Evolutionary conservation across 495 filamentous ascomycete genomes (phyloP), one percentile per base, ranked within the genome.

Genomic region (Aspergillus heteromorphus): DNA sequence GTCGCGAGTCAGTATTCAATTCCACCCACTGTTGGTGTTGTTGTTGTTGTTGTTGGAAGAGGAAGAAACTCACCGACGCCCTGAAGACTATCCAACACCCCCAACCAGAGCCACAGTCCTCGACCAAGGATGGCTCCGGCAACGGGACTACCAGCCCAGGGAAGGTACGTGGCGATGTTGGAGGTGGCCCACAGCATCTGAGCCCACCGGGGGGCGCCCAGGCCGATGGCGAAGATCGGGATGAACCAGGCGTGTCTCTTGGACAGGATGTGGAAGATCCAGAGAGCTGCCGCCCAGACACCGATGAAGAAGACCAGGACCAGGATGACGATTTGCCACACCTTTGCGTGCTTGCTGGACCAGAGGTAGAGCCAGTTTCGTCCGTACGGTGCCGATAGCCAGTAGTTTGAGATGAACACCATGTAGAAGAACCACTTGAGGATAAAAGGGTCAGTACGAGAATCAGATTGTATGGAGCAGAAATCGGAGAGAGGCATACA

Each of bases 181-280:
- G 72, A 75, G 27, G 66, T 72, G 31, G 71, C 72, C 74, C 74
- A 78, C 64, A 72, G 71, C 51, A 78, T 74, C 45, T 78, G 74
- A 1, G 68, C 68, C 71, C 72, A 78, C 17, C 71, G 70, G 13
- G 74, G 74, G 7, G 72, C 72, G 8, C 73, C 73, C 6, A 78
- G 70, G 9, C 73, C 74, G 36, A 74, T 74, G 7, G 74, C 74
- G 16, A 76, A 67, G 19, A 78, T 70, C 4, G 74, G 74, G 18
- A 78, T 56, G 18, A 78, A 73, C 74, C 74, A 78, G 55, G 65
- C 70, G 51, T 78, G 74, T 11, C 64, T 67, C 49, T 66, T 73
- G 19, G 71, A 75, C 19, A 74, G 61, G 40, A 60, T 60, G 45
- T 57, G 63, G 18, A 76, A 63, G 1, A 76, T 43, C 41, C 65